These are phyloP conservation scores for Dalechampia spathulata DNA, from an alignment of 441 rosid species.

Conservation along the genomic window DNA sequence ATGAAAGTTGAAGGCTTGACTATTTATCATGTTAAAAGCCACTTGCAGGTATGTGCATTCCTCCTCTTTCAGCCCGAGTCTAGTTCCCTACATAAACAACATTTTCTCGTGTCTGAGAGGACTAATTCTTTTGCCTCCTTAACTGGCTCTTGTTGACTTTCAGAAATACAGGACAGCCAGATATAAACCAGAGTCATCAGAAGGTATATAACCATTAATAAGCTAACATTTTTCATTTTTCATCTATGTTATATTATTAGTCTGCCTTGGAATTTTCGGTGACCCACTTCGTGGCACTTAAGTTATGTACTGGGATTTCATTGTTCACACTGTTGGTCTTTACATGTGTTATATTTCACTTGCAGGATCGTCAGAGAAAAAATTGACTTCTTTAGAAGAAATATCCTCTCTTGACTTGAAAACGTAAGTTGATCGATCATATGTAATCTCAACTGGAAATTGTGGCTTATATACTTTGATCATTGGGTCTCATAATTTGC, in stretches of 20 bases:
- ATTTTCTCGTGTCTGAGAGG: not conserved
- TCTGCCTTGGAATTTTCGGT: not conserved
- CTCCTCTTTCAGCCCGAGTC: not conserved
- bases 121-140: slow-evolving; percentile 11
- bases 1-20: slow-evolving; percentile 91
- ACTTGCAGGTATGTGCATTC: slow-evolving; percentile 57
- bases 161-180: slow-evolving; percentile 94
- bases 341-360: slow-evolving; percentile 8
- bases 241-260: not conserved
- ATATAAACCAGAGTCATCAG: slow-evolving; percentile 71
- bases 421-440: slow-evolving; percentile 37
- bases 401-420: slow-evolving; percentile 70
- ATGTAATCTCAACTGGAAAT: too few species aligned
- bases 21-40: slow-evolving; percentile 94
- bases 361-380: slow-evolving; percentile 69
- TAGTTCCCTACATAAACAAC: slow-evolving; percentile 5
- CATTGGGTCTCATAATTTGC: not conserved
- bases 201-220: slow-evolving; percentile 32
- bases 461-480: too few species aligned
- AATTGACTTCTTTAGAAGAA: slow-evolving; percentile 54
- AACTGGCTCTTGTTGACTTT: slow-evolving; percentile 27
- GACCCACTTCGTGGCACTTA: too few species aligned
- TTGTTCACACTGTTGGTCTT: not conserved
- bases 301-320: too few species aligned
- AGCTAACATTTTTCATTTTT: not conserved